Base-by-base conservation (phyloP, 179 eudicot genomes). In the Spergularia azorica region DNA sequence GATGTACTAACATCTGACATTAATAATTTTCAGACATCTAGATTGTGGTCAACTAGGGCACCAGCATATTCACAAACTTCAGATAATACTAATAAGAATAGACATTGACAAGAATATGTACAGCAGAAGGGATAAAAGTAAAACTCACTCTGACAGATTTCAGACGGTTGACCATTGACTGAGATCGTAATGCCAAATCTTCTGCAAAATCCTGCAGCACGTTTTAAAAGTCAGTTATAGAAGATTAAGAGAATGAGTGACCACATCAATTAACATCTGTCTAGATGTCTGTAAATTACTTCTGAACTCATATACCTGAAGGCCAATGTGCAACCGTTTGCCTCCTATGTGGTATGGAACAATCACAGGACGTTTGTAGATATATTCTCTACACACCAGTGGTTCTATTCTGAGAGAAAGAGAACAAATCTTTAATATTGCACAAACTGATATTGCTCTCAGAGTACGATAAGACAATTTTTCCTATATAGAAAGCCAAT, bases 331-430 rank as follows among this genome's bases (percentile, higher is more conserved):
- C 81, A 95, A 79, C 77, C 99, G 85, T 80, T 93, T 95, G 72
- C 99, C 99, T 63, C 99, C 99, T 86, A 74, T 90, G 81, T 95
- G 99, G 79, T 95, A 95, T 38, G 99, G 99, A 80, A 95, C 77
- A 75, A 91, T 95, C 60, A 95, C 94, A 52, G 99, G 99, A 64
- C 94, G 96, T 83, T 81, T 88, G 71, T 79, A 72, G 39, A 84
- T 70, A 82, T 86, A 90, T 78, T 95, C 99, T 84, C 87, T 89
- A 86, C 98, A 95, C 56, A 93, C 67, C 52, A 95, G 90, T 46
- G 99, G 98, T 78, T 95, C 99, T 73, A 95, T 66, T 84, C 99
- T 95, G 97, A 73, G 79, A 71, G 67, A 80, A 70, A 74, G 62
- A 61, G 57, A 76, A 74, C 48, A 36, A 11, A 73, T 26, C 3